Conservation (phyloP, 2,329 filamentous ascomycete genomes). For the Amauroascus verrucosus region DNA sequence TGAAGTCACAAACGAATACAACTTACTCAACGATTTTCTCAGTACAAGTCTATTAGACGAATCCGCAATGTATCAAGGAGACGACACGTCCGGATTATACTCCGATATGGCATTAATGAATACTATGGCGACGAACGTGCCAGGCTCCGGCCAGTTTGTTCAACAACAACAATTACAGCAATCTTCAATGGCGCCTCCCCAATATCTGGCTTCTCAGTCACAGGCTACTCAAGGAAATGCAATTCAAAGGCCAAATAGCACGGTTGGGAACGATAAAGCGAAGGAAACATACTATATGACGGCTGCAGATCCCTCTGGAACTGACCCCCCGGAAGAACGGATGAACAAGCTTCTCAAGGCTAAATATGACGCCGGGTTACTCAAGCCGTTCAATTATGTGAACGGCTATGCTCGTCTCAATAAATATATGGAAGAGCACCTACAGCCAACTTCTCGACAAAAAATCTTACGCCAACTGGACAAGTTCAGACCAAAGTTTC, state of each 20-base stretch:
- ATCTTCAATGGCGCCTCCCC: slow-evolving; percentile 24
- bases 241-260: slow-evolving; percentile 52
- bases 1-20: slow-evolving; percentile 94
- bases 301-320: slow-evolving; percentile 83
- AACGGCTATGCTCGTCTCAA: slow-evolving; percentile 86
- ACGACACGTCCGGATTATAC: slow-evolving; percentile 55
- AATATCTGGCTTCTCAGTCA: slow-evolving; percentile 19
- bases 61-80: slow-evolving; percentile 54
- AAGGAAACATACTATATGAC: slow-evolving; percentile 89
- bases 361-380: slow-evolving; percentile 88
- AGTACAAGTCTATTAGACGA: slow-evolving; percentile 87
- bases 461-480: slow-evolving; percentile 88
- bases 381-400: slow-evolving; percentile 97
- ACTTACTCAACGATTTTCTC: slow-evolving; percentile 90
- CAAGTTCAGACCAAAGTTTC: slow-evolving; percentile 87
- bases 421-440: slow-evolving; percentile 82
- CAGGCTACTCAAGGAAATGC: slow-evolving; percentile 38
- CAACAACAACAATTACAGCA: slow-evolving; percentile 28
- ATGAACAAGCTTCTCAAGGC: slow-evolving; percentile 91
- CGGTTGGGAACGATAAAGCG: slow-evolving; percentile 55
- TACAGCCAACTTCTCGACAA: slow-evolving; percentile 70
- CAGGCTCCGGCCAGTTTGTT: slow-evolving; percentile 24
- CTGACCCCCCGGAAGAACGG: slow-evolving; percentile 77
- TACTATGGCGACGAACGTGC: slow-evolving; percentile 28
- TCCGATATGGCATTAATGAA: slow-evolving; percentile 47